Evolutionary conservation across 2,329 filamentous ascomycete genomes (phyloP).

Genomic region (Paraphoma chrysanthemicola): DNA sequence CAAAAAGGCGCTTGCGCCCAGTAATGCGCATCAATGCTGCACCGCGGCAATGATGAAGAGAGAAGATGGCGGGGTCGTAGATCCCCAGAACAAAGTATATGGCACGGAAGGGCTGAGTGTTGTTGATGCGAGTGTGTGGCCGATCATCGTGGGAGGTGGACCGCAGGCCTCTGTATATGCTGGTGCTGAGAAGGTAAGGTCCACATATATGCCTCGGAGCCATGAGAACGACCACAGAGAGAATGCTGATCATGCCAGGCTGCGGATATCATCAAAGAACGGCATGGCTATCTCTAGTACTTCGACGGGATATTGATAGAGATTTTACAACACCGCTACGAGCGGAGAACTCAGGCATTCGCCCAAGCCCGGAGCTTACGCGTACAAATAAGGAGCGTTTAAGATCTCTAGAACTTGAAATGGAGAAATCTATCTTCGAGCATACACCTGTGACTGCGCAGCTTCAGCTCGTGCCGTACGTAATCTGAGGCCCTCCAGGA

Average conservation of each 20-base stretch:
- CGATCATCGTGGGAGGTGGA: conserved; percentile 26
- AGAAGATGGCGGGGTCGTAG: conserved; percentile 24
- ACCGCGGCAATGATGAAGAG: conserved; percentile 26
- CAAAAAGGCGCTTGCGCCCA: conserved; percentile 4
- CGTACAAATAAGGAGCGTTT: too few relatives aligned
- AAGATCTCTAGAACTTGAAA: too few relatives aligned
- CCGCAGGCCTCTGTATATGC: conserved; percentile 31
- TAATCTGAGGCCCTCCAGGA: conserved; percentile 22
- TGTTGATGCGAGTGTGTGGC: conserved; percentile 32
- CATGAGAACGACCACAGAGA: background rate
- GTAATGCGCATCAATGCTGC: conserved; percentile 24
- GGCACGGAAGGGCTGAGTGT: conserved; percentile 24
- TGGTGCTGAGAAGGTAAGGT: conserved; percentile 16
- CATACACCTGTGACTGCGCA: too few relatives aligned
- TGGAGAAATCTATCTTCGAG: too few relatives aligned
- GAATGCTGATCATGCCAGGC: conserved; percentile 10
- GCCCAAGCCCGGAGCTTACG: too few relatives aligned
- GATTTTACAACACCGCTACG: too few relatives aligned
- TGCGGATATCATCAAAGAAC: conserved; percentile 27
- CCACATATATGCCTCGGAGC: background rate
- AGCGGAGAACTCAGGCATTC: too few relatives aligned
- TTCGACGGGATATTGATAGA: too few relatives aligned
- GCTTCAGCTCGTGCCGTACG: conserved; percentile 1
- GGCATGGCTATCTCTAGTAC: background rate
- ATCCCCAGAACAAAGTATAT: conserved; percentile 17